These are phyloP conservation scores for Apiospora rasikravindrae DNA, from an alignment of 2,329 filamentous ascomycete species.

Conservation along the genomic window DNA sequence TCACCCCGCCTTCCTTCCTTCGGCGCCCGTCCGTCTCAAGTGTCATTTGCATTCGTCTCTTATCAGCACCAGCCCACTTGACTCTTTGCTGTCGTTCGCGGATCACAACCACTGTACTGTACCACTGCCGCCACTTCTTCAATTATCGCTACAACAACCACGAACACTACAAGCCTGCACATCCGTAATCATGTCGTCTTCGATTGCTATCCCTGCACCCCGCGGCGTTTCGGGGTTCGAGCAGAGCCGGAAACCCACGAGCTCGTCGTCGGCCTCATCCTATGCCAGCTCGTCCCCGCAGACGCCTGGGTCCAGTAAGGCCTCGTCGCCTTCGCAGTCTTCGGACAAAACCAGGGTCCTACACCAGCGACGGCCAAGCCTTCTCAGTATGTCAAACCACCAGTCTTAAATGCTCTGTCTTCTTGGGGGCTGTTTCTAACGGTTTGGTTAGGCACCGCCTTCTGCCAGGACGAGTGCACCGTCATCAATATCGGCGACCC, in stretches of 20 bases:
- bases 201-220: slow-evolving; percentile 69
- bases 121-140: not conserved
- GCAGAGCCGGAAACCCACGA: slow-evolving; percentile 51
- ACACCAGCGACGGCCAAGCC: slow-evolving; percentile 64
- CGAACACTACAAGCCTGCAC: slow-evolving; percentile 10
- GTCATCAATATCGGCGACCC: slow-evolving; percentile 79
- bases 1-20: not conserved
- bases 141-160: not conserved
- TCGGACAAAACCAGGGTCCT: slow-evolving; percentile 48
- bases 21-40: not conserved
- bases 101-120: not conserved
- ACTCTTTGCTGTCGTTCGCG: slow-evolving; percentile 4
- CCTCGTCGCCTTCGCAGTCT: slow-evolving; percentile 48
- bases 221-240: slow-evolving; percentile 42
- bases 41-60: slow-evolving; percentile 7
- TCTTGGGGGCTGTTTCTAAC: slow-evolving; percentile 19
- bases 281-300: slow-evolving; percentile 59
- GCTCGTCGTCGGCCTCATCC: slow-evolving; percentile 62
- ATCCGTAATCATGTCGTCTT: slow-evolving; percentile 63
- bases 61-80: slow-evolving; percentile 6
- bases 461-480: slow-evolving; percentile 78
- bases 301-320: slow-evolving; percentile 47
- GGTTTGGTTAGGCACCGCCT: slow-evolving; percentile 63
- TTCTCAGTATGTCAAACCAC: slow-evolving; percentile 58
- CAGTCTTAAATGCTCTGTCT: slow-evolving; percentile 27